Evolutionary conservation across 2,329 filamentous ascomycete species (phyloP).

Genomic region (Malbranchea zuffiana): DNA sequence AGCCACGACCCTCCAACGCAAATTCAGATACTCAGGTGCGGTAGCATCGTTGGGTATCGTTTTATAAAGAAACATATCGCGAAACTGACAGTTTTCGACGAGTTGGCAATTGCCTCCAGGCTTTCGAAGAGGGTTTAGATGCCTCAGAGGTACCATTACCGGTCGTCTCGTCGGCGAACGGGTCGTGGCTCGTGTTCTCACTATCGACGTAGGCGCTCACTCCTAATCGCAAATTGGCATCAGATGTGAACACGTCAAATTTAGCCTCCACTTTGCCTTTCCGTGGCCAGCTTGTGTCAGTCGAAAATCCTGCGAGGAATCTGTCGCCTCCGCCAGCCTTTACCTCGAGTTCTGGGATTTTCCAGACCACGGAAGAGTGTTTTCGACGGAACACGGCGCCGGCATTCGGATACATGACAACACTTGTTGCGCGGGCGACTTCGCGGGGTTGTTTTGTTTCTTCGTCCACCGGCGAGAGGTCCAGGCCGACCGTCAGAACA

Average conservation of each 20-base stretch:
- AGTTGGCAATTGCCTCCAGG: conserved; percentile 58
- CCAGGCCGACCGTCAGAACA: conserved; percentile 51
- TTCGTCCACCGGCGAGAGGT: conserved; percentile 30
- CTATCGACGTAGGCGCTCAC: conserved; percentile 34
- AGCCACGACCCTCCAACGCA: no score
- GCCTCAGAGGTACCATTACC: conserved; percentile 16
- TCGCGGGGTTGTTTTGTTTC: conserved; percentile 38
- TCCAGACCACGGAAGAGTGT: conserved; percentile 37
- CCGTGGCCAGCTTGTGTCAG: conserved; percentile 58
- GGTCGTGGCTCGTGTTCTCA: conserved; percentile 30
- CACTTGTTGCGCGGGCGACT: conserved; percentile 31
- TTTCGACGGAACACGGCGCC: conserved; percentile 38
- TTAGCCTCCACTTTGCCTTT: conserved; percentile 70
- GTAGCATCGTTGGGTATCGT: conserved; percentile 2
- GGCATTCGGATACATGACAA: conserved; percentile 38
- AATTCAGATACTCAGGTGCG: no score
- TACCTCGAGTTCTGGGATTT: conserved; percentile 40
- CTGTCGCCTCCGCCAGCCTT: conserved; percentile 51
- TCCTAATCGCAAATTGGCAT: conserved; percentile 54
- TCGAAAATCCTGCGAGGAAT: conserved; percentile 71
- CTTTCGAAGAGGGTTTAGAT: conserved; percentile 19
- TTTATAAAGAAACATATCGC: conserved; percentile 54
- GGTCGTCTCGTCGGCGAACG: conserved; percentile 38
- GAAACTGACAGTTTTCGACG: conserved; percentile 61
- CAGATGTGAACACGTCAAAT: conserved; percentile 57